phyloP scores from a whole-genome alignment of 345 rosid genomes.

The Citrus inodora region DNA sequence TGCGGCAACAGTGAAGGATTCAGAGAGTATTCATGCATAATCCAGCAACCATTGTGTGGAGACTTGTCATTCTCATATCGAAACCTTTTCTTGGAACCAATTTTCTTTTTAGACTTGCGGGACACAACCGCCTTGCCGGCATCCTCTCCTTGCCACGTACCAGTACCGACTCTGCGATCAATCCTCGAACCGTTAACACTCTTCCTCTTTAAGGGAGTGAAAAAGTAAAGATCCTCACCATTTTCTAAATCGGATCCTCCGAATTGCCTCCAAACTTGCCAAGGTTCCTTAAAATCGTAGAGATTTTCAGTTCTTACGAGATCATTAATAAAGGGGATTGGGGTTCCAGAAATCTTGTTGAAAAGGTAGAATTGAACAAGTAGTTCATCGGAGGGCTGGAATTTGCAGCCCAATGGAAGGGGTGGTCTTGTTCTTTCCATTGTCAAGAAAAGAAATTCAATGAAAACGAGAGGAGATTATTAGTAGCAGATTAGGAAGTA shows the following conservation, averaged over 20 bases:
- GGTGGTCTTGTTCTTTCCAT: background rate
- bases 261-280: background rate
- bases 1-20: background rate
- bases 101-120: background rate
- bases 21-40: background rate
- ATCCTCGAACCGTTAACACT: background rate
- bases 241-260: background rate
- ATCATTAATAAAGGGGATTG: background rate
- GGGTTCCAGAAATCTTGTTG: background rate
- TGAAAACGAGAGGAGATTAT: background rate
- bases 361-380: background rate
- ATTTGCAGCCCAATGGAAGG: background rate
- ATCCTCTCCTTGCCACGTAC: constrained; percentile 10
- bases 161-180: background rate
- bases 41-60: background rate
- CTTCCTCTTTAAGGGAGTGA: background rate
- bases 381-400: background rate
- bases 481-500: background rate
- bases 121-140: background rate
- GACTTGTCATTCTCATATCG: background rate
- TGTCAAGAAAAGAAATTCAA: background rate
- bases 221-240: background rate
- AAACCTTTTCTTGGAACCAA: background rate
- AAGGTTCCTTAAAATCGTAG: background rate
- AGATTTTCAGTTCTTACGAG: background rate